phyloP scores from a whole-genome alignment of 2,329 filamentous ascomycete species.

The Phialophora chinensis region DNA sequence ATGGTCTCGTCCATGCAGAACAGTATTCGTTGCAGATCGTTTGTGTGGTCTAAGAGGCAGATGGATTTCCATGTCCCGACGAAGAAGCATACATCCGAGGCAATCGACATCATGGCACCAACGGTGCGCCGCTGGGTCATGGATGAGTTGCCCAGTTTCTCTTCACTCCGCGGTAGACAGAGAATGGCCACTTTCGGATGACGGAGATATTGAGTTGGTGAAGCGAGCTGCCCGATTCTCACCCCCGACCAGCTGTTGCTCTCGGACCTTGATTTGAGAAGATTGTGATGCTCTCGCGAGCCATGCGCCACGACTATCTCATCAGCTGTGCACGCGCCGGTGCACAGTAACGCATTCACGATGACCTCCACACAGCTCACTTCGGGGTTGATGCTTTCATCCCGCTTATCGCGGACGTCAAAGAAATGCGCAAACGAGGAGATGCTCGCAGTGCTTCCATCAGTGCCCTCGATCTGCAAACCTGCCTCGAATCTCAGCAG shows the following conservation, averaged over 20 bases:
- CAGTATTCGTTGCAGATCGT: conserved; percentile 6
- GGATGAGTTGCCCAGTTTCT: background rate
- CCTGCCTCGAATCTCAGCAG: background rate
- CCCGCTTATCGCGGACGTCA: background rate
- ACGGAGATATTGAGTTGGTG: background rate
- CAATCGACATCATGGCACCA: conserved; percentile 10
- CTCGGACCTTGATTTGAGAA: background rate
- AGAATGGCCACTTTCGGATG: background rate
- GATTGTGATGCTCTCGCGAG: background rate
- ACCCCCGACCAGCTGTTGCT: background rate
- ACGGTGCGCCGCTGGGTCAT: background rate
- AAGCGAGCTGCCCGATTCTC: background rate
- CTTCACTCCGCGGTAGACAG: background rate
- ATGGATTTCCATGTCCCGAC: conserved; percentile 10
- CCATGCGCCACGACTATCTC: conserved; percentile 1
- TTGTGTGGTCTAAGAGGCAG: background rate
- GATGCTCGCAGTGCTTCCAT: background rate
- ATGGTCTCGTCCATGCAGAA: conserved; percentile 7
- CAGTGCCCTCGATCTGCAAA: background rate
- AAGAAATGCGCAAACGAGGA: conserved; percentile 16
- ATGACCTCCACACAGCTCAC: conserved; percentile 8
- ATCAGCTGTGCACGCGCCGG: background rate
- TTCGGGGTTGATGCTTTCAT: background rate
- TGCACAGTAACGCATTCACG: conserved; percentile 1
- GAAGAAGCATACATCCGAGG: conserved; percentile 1